Conservation (phyloP, 1,139 yeast species). For the Candida labiduridarum region DNA sequence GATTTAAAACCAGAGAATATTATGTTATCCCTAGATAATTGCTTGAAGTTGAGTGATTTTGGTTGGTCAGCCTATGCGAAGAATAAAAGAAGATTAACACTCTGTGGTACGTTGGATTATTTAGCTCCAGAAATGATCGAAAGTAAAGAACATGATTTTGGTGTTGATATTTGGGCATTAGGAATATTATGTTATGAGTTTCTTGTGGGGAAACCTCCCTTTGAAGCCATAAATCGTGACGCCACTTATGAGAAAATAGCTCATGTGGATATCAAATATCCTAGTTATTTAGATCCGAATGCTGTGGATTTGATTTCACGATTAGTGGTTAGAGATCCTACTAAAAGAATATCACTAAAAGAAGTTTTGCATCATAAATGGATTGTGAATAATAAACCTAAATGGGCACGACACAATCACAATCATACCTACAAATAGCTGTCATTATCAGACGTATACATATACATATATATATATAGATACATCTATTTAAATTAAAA, state of each 20-base stretch:
- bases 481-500: neutral
- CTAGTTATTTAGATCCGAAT: constrained; percentile 66
- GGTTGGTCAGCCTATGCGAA: constrained; percentile 81
- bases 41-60: constrained; percentile 84
- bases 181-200: constrained; percentile 88
- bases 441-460: neutral
- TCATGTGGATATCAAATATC: constrained; percentile 73
- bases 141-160: constrained; percentile 72
- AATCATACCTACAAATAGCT: neutral
- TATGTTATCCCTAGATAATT: constrained; percentile 69
- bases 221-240: constrained; percentile 75
- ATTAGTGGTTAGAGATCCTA: constrained; percentile 69
- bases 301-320: constrained; percentile 73
- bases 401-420: constrained; percentile 32
- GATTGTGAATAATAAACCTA: constrained; percentile 65
- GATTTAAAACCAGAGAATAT: constrained; percentile 94
- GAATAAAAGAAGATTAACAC: constrained; percentile 62
- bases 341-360: constrained; percentile 58
- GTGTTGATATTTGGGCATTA: constrained; percentile 91
- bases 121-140: constrained; percentile 96
- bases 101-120: constrained; percentile 95
- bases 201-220: constrained; percentile 87
- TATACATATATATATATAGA: neutral
- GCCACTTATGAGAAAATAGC: constrained; percentile 81
- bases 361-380: constrained; percentile 80